Conservation (phyloP, 2,329 filamentous ascomycete genomes). For the Fulvia fulva region DNA sequence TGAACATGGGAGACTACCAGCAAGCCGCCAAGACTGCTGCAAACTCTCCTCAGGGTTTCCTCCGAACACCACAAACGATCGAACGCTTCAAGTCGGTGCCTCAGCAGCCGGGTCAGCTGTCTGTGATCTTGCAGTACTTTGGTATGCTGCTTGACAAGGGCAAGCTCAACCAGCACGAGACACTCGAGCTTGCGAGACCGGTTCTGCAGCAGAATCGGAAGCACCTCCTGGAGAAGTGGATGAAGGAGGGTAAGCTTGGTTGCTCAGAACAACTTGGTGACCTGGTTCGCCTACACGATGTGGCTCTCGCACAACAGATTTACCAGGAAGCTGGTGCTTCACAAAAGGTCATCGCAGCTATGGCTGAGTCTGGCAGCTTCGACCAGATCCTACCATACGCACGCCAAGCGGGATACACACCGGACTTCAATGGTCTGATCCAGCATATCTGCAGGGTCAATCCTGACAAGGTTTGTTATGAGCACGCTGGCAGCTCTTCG, state of each 20-base stretch:
- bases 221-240: constrained; percentile 95
- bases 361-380: constrained; percentile 93
- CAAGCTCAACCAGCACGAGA: constrained; percentile 85
- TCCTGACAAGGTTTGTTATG: constrained; percentile 25
- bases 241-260: constrained; percentile 91
- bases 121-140: constrained; percentile 94
- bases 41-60: constrained; percentile 91
- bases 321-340: constrained; percentile 88
- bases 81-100: constrained; percentile 90
- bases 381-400: constrained; percentile 95
- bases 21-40: constrained; percentile 95
- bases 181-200: constrained; percentile 85
- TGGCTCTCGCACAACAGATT: constrained; percentile 79
- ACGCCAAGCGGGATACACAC: constrained; percentile 77
- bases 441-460: constrained; percentile 90
- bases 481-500: too few species aligned
- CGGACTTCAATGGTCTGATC: constrained; percentile 89
- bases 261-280: constrained; percentile 96
- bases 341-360: constrained; percentile 90
- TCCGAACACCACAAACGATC: constrained; percentile 91
- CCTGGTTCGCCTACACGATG: constrained; percentile 82
- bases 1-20: constrained; percentile 72
- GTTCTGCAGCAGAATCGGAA: constrained; percentile 92
- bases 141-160: constrained; percentile 97
- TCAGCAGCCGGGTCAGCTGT: constrained; percentile 78